phyloP scores from a whole-genome alignment of 2,329 filamentous ascomycete species.

The Didymella keratinophila region DNA sequence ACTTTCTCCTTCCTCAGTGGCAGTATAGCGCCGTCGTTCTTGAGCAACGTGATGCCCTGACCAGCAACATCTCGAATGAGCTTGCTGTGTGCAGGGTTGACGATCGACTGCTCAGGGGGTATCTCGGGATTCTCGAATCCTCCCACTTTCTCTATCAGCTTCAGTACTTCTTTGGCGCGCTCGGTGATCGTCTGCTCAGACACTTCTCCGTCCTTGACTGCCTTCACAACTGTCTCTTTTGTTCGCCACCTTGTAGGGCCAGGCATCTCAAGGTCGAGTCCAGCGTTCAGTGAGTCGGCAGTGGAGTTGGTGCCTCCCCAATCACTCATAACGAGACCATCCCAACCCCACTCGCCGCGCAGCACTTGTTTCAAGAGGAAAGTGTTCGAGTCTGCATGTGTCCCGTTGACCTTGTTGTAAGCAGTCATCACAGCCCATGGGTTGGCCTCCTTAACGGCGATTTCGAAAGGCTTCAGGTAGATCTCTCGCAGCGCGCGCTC shows the following conservation, averaged over 20 bases:
- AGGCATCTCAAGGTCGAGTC: conserved; percentile 51
- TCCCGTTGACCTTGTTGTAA: conserved; percentile 77
- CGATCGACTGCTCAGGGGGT: conserved; percentile 66
- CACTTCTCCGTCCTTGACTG: conserved; percentile 58
- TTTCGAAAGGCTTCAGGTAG: conserved; percentile 68
- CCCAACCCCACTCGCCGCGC: conserved; percentile 75
- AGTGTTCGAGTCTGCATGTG: conserved; percentile 70
- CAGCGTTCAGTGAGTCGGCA: conserved; percentile 46
- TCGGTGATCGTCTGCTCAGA: conserved; percentile 47
- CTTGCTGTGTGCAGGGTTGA: conserved; percentile 66
- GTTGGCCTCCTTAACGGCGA: conserved; percentile 73
- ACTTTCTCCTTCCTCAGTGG: conserved; percentile 68
- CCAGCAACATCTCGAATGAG: conserved; percentile 70
- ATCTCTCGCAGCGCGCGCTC: conserved; percentile 67
- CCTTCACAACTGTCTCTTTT: conserved; percentile 67
- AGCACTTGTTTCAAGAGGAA: conserved; percentile 72
- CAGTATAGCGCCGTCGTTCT: conserved; percentile 71
- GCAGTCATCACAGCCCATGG: conserved; percentile 76
- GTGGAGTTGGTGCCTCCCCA: conserved; percentile 60
- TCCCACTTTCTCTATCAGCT: conserved; percentile 72
- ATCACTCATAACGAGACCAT: conserved; percentile 72
- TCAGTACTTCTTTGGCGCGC: conserved; percentile 53
- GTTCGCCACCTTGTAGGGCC: conserved; percentile 70
- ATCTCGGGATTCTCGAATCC: conserved; percentile 67
- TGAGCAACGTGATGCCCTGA: conserved; percentile 74